Conservation (phyloP, 2,329 filamentous ascomycete species). For the Aureobasidium sp. region DNA sequence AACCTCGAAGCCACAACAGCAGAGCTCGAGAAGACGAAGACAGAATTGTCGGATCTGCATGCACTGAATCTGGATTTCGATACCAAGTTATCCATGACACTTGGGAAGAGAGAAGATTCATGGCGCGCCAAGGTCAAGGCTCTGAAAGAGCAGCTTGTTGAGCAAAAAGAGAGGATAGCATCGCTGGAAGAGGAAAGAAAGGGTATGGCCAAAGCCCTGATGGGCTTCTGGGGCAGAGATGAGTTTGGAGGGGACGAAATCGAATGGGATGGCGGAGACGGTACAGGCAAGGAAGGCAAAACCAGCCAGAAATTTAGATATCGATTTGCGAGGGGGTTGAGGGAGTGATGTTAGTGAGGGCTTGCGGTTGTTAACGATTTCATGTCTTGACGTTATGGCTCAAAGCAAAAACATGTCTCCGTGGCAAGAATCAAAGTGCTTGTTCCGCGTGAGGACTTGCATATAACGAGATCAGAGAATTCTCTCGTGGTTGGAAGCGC, state of each 20-base stretch:
- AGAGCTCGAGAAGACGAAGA: conserved; percentile 18
- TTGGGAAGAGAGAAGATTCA: background rate
- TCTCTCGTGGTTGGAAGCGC: background rate
- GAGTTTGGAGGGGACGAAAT: conserved; percentile 23
- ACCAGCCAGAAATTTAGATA: conserved; percentile 29
- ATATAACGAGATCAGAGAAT: background rate
- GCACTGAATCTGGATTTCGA: conserved; percentile 14
- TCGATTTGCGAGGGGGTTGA: conserved; percentile 18
- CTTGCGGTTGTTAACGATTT: too few relatives aligned
- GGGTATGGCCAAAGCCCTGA: conserved; percentile 45
- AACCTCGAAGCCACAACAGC: background rate
- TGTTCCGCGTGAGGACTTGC: background rate
- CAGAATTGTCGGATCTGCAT: conserved; percentile 19
- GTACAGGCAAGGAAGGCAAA: conserved; percentile 8
- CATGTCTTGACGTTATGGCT: too few relatives aligned
- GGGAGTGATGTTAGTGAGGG: too few relatives aligned
- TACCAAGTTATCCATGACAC: background rate
- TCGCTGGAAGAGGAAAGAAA: conserved; percentile 25
- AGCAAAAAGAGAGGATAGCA: background rate
- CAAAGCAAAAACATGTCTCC: too few relatives aligned
- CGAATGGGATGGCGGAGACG: background rate
- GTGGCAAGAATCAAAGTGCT: background rate
- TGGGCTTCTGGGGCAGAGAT: conserved; percentile 72
- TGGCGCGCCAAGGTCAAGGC: background rate
- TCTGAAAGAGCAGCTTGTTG: background rate